Evolutionary conservation across 2,329 filamentous ascomycete genomes (phyloP).

Genomic region (Pseudopithomyces chartarum): DNA sequence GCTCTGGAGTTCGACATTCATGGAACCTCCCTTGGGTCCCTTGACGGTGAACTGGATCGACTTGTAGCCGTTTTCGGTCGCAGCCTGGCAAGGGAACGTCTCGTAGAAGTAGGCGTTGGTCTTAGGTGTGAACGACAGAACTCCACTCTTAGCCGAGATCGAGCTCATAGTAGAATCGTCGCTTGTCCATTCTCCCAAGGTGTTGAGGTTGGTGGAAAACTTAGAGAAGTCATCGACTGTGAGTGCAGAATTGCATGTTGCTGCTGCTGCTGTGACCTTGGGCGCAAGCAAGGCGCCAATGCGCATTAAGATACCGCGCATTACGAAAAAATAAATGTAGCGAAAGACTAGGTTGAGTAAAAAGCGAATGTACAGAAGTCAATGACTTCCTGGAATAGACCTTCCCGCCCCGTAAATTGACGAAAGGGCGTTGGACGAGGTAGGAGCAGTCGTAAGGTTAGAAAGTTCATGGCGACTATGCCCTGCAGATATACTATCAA

Average conservation of each 20-base stretch:
- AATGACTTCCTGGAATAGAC: slow-evolving; percentile 29
- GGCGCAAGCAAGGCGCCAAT: slow-evolving; percentile 36
- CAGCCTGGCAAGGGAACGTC: slow-evolving; percentile 55
- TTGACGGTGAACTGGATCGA: slow-evolving; percentile 56
- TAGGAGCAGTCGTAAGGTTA: slow-evolving; percentile 10
- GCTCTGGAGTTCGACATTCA: slow-evolving; percentile 56
- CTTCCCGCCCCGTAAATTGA: slow-evolving; percentile 6
- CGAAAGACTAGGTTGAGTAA: slow-evolving; percentile 25
- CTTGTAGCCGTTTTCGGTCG: slow-evolving; percentile 53
- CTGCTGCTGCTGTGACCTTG: slow-evolving; percentile 38
- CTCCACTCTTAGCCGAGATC: slow-evolving; percentile 49
- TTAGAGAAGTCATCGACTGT: slow-evolving; percentile 48
- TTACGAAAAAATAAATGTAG: slow-evolving; percentile 26
- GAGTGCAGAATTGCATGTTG: slow-evolving; percentile 42
- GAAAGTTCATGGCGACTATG: background rate
- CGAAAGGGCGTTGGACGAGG: slow-evolving; percentile 8
- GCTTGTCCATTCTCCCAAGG: slow-evolving; percentile 41
- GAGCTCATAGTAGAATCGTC: slow-evolving; percentile 57
- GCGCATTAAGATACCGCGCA: slow-evolving; percentile 40
- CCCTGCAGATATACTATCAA: slow-evolving; percentile 7
- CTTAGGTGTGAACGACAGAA: slow-evolving; percentile 58
- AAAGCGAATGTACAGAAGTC: slow-evolving; percentile 48
- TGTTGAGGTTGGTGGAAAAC: slow-evolving; percentile 43
- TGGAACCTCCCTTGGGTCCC: slow-evolving; percentile 48
- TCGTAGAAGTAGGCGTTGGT: slow-evolving; percentile 60